A percentile compares a stretch with the other conserved stretches of the same genome.
These are phyloP conservation scores for Artemisia annua DNA, from an alignment of 129 eudicot genomes.

Conservation along the genomic window DNA sequence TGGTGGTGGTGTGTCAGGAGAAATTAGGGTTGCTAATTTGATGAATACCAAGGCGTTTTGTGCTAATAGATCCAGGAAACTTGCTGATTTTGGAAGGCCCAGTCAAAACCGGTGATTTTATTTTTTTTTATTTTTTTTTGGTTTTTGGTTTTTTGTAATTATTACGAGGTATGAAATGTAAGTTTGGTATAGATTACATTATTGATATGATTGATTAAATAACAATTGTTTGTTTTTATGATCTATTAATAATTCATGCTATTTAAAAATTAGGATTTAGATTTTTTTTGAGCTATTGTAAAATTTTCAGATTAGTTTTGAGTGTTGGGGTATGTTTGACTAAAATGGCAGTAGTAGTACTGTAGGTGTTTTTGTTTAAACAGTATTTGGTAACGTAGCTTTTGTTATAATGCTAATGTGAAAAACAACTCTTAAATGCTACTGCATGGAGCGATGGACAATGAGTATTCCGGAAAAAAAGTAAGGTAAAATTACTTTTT, in stretches of 20 bases:
- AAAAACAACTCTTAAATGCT: no score
- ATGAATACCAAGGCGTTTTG: conserved; percentile 49
- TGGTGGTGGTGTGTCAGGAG: conserved; percentile 42
- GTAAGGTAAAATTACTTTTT: no score
- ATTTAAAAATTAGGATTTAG: neutral
- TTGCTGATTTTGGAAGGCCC: conserved; percentile 78
- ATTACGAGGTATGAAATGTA: neutral
- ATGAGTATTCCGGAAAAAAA: no score
- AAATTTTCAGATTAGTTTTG: neutral
- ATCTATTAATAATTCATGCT: neutral
- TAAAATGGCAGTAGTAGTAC: no score
- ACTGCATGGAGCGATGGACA: no score
- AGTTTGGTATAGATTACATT: conserved; percentile 15
- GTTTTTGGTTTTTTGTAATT: conserved; percentile 18
- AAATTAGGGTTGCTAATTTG: conserved; percentile 40
- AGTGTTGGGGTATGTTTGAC: no score
- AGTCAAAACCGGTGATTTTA: conserved; percentile 42
- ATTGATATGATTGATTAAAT: conserved; percentile 16
- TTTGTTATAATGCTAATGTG: no score
- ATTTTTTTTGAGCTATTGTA: neutral
- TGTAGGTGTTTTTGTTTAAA: no score
- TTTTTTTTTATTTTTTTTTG: neutral
- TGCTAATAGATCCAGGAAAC: conserved; percentile 72
- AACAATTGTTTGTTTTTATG: neutral
- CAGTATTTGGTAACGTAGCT: no score